phyloP scores from a whole-genome alignment of 345 rosid genomes.

The Firmiana major region DNA sequence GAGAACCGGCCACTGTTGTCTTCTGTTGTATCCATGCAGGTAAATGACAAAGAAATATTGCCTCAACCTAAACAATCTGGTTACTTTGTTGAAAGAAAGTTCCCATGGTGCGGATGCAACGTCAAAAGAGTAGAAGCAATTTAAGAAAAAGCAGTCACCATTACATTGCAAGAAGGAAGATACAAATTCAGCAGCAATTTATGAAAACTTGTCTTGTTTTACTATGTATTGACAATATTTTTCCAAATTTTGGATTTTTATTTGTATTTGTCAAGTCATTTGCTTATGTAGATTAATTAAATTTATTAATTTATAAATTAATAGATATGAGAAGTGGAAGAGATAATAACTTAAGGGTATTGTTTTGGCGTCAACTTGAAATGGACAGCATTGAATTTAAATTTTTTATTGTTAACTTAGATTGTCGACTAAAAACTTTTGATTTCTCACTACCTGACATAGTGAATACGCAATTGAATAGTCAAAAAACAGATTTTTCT shows the following conservation, averaged over 20 bases:
- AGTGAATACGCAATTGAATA: neutral
- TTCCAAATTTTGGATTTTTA: neutral
- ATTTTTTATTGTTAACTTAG: too few relatives aligned
- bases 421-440: too few relatives aligned
- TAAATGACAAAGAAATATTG: too few relatives aligned
- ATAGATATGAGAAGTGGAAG: too few relatives aligned
- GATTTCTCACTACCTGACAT: too few relatives aligned
- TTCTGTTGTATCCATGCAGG: too few relatives aligned
- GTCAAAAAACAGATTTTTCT: neutral
- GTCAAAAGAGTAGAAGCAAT: neutral
- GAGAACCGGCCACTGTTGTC: neutral
- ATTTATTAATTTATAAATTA: too few relatives aligned
- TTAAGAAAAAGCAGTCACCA: neutral
- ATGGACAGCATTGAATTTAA: too few relatives aligned
- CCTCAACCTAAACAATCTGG: too few relatives aligned
- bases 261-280: neutral
- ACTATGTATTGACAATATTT: neutral
- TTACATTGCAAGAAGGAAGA: neutral
- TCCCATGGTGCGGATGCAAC: neutral
- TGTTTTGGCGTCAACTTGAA: too few relatives aligned
- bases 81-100: too few relatives aligned
- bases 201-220: neutral
- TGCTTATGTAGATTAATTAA: neutral
- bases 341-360: too few relatives aligned
- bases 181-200: neutral